Percentiles rank a stretch among this genome's conserved stretches.
These are phyloP conservation scores for Trypanosoma cruzi DNA, from an alignment of 208 protist genomes.

Conservation along the genomic window DNA sequence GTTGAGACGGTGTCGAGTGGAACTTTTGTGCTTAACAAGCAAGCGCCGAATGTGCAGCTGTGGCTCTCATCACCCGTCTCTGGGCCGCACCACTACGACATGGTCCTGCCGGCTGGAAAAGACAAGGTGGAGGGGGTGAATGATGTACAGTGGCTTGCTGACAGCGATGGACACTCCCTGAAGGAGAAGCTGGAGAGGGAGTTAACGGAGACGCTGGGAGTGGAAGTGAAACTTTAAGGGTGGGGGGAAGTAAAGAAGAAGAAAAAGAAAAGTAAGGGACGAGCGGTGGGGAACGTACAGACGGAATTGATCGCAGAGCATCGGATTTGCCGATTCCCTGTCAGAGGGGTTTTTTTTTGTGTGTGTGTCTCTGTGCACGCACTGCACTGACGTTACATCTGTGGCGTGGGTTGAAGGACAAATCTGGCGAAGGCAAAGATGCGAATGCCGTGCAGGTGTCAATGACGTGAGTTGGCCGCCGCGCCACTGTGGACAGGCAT, in stretches of 20 bases:
- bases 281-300: no score
- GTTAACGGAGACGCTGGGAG: constrained; percentile 52
- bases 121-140: constrained; percentile 18
- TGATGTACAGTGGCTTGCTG: constrained; percentile 48
- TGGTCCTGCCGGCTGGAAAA: constrained; percentile 34
- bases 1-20: constrained; percentile 64
- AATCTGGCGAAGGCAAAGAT: no score
- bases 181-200: constrained; percentile 64
- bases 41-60: constrained; percentile 91
- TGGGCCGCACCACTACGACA: constrained; percentile 91
- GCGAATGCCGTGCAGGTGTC: no score
- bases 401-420: no score
- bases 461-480: no score
- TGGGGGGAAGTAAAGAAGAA: constrained; percentile 6
- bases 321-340: no score
- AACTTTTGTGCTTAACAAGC: constrained; percentile 93
- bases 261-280: constrained; percentile 11
- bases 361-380: no score
- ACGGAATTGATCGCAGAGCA: no score
- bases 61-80: constrained; percentile 93
- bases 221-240: constrained; percentile 35
- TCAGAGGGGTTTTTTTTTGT: no score
- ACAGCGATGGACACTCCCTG: constrained; percentile 74
- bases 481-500: no score
- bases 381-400: no score